A percentile compares a stretch with the other conserved stretches of the same genome.
These are phyloP conservation scores for Trichaptum fuscoviolaceum DNA, from an alignment of 768 basidiomycete species.

Conservation along the genomic window DNA sequence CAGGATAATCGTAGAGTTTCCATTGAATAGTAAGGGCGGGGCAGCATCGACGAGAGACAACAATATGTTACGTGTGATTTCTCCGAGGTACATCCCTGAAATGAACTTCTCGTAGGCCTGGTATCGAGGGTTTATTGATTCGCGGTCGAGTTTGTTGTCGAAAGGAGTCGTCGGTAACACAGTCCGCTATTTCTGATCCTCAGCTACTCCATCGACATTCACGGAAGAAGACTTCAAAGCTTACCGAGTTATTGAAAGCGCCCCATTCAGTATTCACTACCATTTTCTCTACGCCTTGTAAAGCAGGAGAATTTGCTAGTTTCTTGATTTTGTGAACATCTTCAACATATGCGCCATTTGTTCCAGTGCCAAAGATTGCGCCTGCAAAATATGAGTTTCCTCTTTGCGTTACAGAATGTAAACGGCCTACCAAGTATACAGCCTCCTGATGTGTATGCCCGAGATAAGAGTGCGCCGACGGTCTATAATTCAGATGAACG, in stretches of 20 bases:
- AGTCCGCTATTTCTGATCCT: conserved; percentile 46
- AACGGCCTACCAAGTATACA: conserved; percentile 56
- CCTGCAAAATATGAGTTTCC: conserved; percentile 21
- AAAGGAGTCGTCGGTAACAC: conserved; percentile 84
- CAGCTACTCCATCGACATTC: neutral
- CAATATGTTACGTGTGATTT: conserved; percentile 83
- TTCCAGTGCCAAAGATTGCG: conserved; percentile 96
- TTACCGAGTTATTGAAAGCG: conserved; percentile 89
- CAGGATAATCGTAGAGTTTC: conserved; percentile 61
- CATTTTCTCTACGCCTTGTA: conserved; percentile 70
- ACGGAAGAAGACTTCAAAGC: conserved; percentile 20
- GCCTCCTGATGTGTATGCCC: conserved; percentile 90
- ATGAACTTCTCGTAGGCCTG: conserved; percentile 99
- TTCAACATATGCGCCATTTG: conserved; percentile 97
- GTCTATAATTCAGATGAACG: conserved; percentile 49
- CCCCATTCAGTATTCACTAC: conserved; percentile 99
- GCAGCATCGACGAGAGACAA: conserved; percentile 75
- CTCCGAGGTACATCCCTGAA: conserved; percentile 98
- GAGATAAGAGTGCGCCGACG: conserved; percentile 88
- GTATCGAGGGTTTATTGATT: conserved; percentile 87
- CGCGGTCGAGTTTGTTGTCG: conserved; percentile 89
- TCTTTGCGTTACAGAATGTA: neutral
- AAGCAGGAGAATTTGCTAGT: conserved; percentile 58
- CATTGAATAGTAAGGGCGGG: conserved; percentile 74
- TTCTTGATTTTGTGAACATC: conserved; percentile 81